Percentiles rank a stretch among this genome's conserved stretches.
Conservation (phyloP, 2,329 filamentous ascomycete species). For the Exserohilum rostratum region DNA sequence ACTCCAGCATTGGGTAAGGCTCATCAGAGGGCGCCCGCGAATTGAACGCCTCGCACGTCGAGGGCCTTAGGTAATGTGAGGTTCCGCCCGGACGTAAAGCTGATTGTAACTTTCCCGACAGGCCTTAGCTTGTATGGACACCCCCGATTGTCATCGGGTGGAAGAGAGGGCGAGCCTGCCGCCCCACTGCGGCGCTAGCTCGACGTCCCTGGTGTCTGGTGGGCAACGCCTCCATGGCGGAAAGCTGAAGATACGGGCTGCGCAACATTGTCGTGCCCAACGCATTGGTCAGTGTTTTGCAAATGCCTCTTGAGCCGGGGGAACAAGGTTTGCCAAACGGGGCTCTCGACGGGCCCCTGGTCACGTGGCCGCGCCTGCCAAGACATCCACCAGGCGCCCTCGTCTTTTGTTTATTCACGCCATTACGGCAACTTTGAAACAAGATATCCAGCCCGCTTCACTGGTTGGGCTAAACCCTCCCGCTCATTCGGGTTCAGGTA, state of each 20-base stretch:
- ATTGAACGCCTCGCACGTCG: constrained; percentile 23
- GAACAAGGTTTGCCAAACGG: constrained; percentile 1
- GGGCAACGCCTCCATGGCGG: constrained; percentile 4
- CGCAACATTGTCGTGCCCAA: background rate
- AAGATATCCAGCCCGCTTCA: constrained; percentile 18
- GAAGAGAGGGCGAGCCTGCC: constrained; percentile 7
- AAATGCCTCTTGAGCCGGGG: background rate
- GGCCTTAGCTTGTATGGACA: constrained; percentile 23
- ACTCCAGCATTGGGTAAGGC: constrained; percentile 15
- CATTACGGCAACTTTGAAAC: constrained; percentile 5
- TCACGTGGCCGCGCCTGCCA: constrained; percentile 7
- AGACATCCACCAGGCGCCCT: background rate
- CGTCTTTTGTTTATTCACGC: constrained; percentile 3
- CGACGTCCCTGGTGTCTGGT: constrained; percentile 3
- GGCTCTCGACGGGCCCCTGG: too few species aligned
- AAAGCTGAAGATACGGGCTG: constrained; percentile 7
- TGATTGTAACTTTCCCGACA: constrained; percentile 12
- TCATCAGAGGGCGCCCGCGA: constrained; percentile 15
- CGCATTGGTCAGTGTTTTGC: constrained; percentile 1
- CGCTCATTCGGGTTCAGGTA: background rate
- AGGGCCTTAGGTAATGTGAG: constrained; percentile 27
- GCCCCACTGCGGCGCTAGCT: constrained; percentile 9
- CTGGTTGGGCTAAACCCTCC: constrained; percentile 3
- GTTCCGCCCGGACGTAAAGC: constrained; percentile 16
- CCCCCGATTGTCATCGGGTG: constrained; percentile 29